Base-by-base conservation (phyloP, 306 rosid species). In the Begonia peltatifolia region DNA sequence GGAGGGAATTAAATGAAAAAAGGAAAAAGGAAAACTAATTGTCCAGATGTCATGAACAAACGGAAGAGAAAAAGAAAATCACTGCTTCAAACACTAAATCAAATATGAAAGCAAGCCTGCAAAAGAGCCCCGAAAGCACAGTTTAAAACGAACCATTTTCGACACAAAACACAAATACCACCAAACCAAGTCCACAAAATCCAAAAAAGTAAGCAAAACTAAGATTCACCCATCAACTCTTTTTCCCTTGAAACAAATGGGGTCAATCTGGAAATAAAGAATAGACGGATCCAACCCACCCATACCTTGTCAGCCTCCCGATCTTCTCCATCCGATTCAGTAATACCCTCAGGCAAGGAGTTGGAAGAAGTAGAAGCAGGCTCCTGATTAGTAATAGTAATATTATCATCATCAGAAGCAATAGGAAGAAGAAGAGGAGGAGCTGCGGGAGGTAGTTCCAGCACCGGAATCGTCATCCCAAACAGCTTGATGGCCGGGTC, bases 401-500 rank as follows among this genome's bases (percentile, higher is more conserved):
- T 11, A 17, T 2, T 14, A 36, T 48, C 5, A 54, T 35, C 18
- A 35, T 9, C 15, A 41, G 48, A 11, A 3, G 59, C 23, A 5
- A 43, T 53, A 48, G 55, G 43, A 46, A 52, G 14, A 46, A 51
- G 41, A 48, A 52, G 52, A 13, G 63, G 69, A 14, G 71, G 69
- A 14, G 71, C 61, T 54, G 56, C 61, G 10, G 42, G 42, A 5
- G 63, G 67, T 22, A 47, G 30, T 20, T 69, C 79, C 60, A 71
- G 65, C 30, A 74, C 50, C 35, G 84, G 63, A 59, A 77, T 77
- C 67, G 77, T 77, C 74, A 63, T 77, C 41, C 84, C 84, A 55
- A 77, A 77, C 18, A 77, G 84, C 77, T 74, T 77, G 72, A 77
- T 77, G 62, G 84, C 80, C 66, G 84, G 80, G 74, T 77, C 83